Evolutionary conservation across 495 filamentous ascomycete genomes (phyloP).

Genomic region (Acidiella bohemica): DNA sequence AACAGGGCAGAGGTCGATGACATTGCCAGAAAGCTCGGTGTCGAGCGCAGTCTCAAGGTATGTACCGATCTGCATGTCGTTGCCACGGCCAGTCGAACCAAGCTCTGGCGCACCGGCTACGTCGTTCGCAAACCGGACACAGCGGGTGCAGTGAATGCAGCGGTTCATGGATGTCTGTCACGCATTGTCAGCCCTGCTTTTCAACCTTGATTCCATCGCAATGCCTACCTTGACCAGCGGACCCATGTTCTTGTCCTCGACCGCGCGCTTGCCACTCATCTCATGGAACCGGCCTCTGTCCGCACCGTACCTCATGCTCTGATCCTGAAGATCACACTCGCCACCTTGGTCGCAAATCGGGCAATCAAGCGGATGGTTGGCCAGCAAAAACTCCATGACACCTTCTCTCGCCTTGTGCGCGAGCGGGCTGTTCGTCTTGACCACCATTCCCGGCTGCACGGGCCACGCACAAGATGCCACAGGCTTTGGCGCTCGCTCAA

Average conservation of each 20-base stretch:
- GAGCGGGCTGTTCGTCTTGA: slow-evolving; percentile 91
- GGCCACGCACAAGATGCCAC: slow-evolving; percentile 98
- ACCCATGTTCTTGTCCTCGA: slow-evolving; percentile 98
- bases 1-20: slow-evolving; percentile 96
- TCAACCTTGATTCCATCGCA: background rate
- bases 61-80: slow-evolving; percentile 94
- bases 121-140: slow-evolving; percentile 95
- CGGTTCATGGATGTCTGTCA: slow-evolving; percentile 93
- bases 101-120: slow-evolving; percentile 90
- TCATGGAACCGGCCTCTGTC: slow-evolving; percentile 96
- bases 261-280: slow-evolving; percentile 81
- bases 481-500: slow-evolving; percentile 87
- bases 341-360: slow-evolving; percentile 95
- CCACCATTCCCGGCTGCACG: slow-evolving; percentile 95
- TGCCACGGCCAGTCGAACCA: slow-evolving; percentile 85
- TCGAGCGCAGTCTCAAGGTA: slow-evolving; percentile 87
- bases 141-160: slow-evolving; percentile 97
- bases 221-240: slow-evolving; percentile 65
- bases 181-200: background rate
- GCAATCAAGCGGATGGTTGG: slow-evolving; percentile 96
- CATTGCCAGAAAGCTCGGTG: slow-evolving; percentile 88
- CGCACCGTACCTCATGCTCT: slow-evolving; percentile 95
- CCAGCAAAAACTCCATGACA: slow-evolving; percentile 96
- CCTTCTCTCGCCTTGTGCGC: slow-evolving; percentile 95
- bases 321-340: slow-evolving; percentile 96